Conservation (phyloP, 2,329 filamentous ascomycete species). For the Aureobasidium uvarum region DNA sequence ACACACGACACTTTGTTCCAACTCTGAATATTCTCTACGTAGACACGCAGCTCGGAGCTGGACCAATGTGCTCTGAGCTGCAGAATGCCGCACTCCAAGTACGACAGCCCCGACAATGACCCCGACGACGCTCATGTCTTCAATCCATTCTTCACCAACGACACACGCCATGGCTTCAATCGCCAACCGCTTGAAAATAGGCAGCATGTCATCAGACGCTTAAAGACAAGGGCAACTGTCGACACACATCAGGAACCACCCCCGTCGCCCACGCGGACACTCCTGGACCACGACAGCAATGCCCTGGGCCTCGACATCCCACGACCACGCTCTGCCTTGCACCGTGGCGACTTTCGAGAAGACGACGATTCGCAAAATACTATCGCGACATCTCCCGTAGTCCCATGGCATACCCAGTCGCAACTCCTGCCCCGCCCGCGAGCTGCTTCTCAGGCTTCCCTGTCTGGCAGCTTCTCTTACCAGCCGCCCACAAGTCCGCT, state of each 20-base stretch:
- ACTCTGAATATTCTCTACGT: no score
- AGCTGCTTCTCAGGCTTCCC: slow-evolving; percentile 58
- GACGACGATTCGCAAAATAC: slow-evolving; percentile 43
- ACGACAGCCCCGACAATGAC: slow-evolving; percentile 19
- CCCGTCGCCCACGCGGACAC: not conserved
- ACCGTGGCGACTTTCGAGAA: slow-evolving; percentile 59
- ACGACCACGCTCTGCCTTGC: slow-evolving; percentile 72
- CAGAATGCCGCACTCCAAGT: slow-evolving; percentile 26
- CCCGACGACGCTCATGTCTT: slow-evolving; percentile 28
- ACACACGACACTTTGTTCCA: slow-evolving; percentile 2
- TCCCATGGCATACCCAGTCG: slow-evolving; percentile 49
- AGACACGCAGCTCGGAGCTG: slow-evolving; percentile 14
- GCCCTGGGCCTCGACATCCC: slow-evolving; percentile 60
- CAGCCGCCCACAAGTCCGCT: slow-evolving; percentile 89
- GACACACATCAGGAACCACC: not conserved
- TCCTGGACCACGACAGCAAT: not conserved
- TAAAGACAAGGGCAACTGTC: slow-evolving; percentile 58
- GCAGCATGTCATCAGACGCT: slow-evolving; percentile 74
- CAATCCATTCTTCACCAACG: slow-evolving; percentile 41
- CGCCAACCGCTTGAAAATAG: slow-evolving; percentile 51
- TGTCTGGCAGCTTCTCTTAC: slow-evolving; percentile 77
- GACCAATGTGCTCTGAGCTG: slow-evolving; percentile 23
- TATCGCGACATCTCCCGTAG: slow-evolving; percentile 54
- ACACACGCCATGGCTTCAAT: slow-evolving; percentile 35
- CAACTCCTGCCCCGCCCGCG: slow-evolving; percentile 43